A percentile compares a stretch with the other conserved stretches of the same genome.
Evolutionary conservation across 768 basidiomycete genomes (phyloP).

Genomic region (Lentinula boryana): DNA sequence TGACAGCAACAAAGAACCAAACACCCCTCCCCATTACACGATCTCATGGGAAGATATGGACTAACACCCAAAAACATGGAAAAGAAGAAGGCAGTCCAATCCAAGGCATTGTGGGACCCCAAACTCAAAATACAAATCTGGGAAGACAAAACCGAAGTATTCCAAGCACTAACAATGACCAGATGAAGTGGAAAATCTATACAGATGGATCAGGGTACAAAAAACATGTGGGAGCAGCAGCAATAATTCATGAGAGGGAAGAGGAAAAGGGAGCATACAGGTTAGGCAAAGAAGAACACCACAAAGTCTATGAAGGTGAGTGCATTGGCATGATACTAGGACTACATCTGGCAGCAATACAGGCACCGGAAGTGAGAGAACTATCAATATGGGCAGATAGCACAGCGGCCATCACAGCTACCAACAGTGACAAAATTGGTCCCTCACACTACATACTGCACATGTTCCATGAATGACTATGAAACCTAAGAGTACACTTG

Average conservation of each 20-base stretch:
- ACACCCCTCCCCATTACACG: constrained; percentile 13
- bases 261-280: neutral
- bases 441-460: neutral
- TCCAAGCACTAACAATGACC: neutral
- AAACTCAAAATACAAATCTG: neutral
- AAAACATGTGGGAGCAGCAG: constrained; percentile 5
- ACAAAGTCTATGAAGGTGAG: neutral
- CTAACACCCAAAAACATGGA: neutral
- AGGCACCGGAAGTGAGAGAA: no score
- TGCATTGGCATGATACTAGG: neutral
- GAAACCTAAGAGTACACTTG: neutral
- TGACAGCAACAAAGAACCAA: neutral
- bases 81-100: neutral
- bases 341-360: neutral
- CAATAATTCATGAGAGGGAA: neutral
- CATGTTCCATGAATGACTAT: neutral
- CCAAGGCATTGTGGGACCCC: neutral
- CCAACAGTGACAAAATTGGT: neutral
- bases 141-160: neutral
- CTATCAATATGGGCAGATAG: neutral
- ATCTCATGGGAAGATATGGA: constrained; percentile 4
- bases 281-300: neutral
- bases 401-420: neutral
- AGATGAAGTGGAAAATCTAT: neutral
- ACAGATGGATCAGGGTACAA: constrained; percentile 11